Percentiles rank a stretch among this genome's conserved stretches.
These are phyloP conservation scores for Alectoria sarmentosa DNA, from an alignment of 495 filamentous ascomycete species.

Conservation along the genomic window DNA sequence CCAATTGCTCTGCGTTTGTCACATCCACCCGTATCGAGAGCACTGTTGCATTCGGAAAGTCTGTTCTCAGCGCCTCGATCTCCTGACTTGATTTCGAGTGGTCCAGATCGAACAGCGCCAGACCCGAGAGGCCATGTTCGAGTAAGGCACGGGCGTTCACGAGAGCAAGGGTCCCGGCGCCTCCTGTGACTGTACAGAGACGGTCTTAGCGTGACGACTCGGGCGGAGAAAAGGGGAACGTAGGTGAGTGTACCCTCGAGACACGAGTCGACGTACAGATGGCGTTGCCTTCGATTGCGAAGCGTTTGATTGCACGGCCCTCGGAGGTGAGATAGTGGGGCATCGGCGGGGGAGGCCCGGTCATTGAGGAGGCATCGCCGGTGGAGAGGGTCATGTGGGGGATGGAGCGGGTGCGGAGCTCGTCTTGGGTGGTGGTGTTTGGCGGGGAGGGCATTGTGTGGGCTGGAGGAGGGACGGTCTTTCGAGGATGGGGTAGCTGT, in stretches of 20 bases:
- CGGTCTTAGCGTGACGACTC: not conserved
- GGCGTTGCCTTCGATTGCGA: slow-evolving; percentile 56
- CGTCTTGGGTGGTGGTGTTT: not conserved
- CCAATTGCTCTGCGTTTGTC: slow-evolving; percentile 46
- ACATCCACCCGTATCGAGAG: slow-evolving; percentile 47
- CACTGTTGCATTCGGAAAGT: slow-evolving; percentile 50
- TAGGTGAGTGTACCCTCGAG: slow-evolving; percentile 15
- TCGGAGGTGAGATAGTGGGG: slow-evolving; percentile 37
- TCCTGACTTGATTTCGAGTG: slow-evolving; percentile 35
- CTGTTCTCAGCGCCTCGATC: slow-evolving; percentile 36
- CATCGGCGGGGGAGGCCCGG: slow-evolving; percentile 40
- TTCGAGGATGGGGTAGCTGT: not conserved
- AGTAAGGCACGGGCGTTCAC: slow-evolving; percentile 54
- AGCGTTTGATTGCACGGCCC: slow-evolving; percentile 47
- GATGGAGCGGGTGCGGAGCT: slow-evolving; percentile 48
- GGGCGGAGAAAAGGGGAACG: not conserved
- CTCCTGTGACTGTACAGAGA: slow-evolving; percentile 52
- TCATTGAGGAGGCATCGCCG: slow-evolving; percentile 41
- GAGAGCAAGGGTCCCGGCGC: slow-evolving; percentile 60
- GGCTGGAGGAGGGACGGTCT: not conserved
- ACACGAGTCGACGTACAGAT: slow-evolving; percentile 32
- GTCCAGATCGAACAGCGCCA: slow-evolving; percentile 58
- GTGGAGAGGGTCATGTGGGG: slow-evolving; percentile 54
- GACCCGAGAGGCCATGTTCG: slow-evolving; percentile 57
- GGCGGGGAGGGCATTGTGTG: not conserved